Percentiles rank a stretch among this genome's conserved stretches.
Conservation (phyloP, 2,329 filamentous ascomycete genomes). For the Pyrenophora graminea region DNA sequence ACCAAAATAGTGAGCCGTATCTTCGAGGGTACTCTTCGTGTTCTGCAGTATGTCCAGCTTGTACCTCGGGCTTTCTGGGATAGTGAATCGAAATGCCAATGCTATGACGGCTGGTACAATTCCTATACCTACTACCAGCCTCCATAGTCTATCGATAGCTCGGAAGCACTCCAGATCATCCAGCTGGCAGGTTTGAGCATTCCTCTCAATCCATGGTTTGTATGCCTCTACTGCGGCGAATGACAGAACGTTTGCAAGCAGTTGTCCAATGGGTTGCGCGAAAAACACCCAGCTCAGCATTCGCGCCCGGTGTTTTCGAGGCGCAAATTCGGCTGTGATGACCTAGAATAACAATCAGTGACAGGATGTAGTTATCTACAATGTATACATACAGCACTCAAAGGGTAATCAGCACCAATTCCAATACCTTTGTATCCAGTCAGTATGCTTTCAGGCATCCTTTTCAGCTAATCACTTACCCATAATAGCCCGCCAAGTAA, state of each 20-base stretch:
- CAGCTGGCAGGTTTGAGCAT: slow-evolving; percentile 14
- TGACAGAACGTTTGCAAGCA: slow-evolving; percentile 38
- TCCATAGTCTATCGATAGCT: slow-evolving; percentile 47
- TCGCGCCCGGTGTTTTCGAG: slow-evolving; percentile 43
- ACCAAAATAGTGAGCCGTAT: slow-evolving; percentile 40
- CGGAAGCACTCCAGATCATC: slow-evolving; percentile 32
- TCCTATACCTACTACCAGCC: slow-evolving; percentile 48
- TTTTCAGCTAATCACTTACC: slow-evolving; percentile 23
- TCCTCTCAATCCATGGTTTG: slow-evolving; percentile 28
- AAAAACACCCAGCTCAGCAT: slow-evolving; percentile 51
- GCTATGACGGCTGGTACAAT: slow-evolving; percentile 41
- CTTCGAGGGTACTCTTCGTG: slow-evolving; percentile 36
- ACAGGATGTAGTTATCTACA: neutral
- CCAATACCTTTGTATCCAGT: slow-evolving; percentile 30
- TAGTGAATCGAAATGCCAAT: slow-evolving; percentile 46
- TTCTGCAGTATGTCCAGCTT: slow-evolving; percentile 48
- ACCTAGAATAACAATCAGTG: slow-evolving; percentile 14
- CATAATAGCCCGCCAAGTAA: slow-evolving; percentile 48
- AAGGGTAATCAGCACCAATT: slow-evolving; percentile 46
- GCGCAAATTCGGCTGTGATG: slow-evolving; percentile 48
- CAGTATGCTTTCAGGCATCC: neutral
- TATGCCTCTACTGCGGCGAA: slow-evolving; percentile 35
- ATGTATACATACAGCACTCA: slow-evolving; percentile 35
- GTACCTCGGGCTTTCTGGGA: slow-evolving; percentile 48
- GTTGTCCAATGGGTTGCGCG: slow-evolving; percentile 49